Percentiles rank a stretch among this genome's conserved stretches.
Evolutionary conservation across 2,329 filamentous ascomycete genomes (phyloP).

Genomic region (Podosphaera fusca): DNA sequence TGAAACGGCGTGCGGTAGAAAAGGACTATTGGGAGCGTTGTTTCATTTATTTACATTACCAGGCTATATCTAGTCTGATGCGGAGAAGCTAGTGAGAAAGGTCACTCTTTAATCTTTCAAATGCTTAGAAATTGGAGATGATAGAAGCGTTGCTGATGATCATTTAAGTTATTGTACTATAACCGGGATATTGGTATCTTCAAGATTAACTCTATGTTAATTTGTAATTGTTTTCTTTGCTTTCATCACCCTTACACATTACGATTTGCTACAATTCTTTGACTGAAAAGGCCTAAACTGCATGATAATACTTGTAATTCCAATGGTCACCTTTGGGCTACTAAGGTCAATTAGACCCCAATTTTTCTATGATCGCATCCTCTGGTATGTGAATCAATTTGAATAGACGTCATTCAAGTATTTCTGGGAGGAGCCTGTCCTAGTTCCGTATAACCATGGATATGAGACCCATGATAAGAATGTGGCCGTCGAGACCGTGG

Average conservation of each 20-base stretch:
- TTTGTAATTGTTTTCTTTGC: not conserved
- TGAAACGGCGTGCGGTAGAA: conserved; percentile 3
- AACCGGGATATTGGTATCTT: not conserved
- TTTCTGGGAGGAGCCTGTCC: no score
- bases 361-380: no score
- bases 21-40: conserved; percentile 3
- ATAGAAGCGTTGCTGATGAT: not conserved
- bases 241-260: not conserved
- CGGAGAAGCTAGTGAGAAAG: not conserved
- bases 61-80: not conserved
- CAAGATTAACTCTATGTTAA: not conserved
- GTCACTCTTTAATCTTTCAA: not conserved
- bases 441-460: no score
- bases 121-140: not conserved
- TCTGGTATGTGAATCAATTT: no score
- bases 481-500: no score
- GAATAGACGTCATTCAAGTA: no score
- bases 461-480: no score
- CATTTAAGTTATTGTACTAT: not conserved
- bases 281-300: no score
- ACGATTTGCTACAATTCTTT: no score
- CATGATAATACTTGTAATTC: no score
- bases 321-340: no score
- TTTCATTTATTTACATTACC: not conserved
- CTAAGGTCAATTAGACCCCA: no score